phyloP scores from a whole-genome alignment of 1,284 basidiomycete genomes.

The Ceraceosorus bombacis region DNA sequence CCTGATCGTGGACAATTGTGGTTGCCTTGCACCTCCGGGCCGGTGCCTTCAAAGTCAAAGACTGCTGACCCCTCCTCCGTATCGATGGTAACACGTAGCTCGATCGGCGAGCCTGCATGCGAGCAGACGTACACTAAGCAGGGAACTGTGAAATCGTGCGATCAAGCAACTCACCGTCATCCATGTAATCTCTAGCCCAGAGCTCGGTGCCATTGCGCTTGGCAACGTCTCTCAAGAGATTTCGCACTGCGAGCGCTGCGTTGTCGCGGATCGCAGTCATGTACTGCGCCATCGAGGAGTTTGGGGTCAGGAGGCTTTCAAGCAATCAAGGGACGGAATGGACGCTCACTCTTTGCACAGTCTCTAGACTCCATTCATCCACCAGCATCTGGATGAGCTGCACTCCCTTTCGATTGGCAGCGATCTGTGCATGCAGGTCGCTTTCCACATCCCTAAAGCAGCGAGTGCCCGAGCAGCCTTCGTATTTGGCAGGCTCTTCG shows the following conservation, averaged over 20 bases:
- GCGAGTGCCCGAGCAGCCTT: conserved; percentile 48
- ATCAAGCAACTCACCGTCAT: conserved; percentile 20
- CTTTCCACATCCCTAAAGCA: conserved; percentile 74
- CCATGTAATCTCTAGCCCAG: conserved; percentile 58
- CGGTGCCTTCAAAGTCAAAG: conserved; percentile 77
- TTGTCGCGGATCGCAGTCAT: conserved; percentile 65
- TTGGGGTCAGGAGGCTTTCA: not conserved
- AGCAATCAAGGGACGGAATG: not conserved
- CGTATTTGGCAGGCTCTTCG: conserved; percentile 72
- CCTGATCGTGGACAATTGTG: conserved; percentile 61
- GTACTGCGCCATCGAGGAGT: conserved; percentile 14
- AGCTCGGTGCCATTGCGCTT: conserved; percentile 60
- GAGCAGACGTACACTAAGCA: not conserved
- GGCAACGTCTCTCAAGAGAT: conserved; percentile 70
- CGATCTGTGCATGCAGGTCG: conserved; percentile 90
- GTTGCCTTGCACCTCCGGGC: conserved; percentile 80
- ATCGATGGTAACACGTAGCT: conserved; percentile 72
- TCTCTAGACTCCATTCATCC: conserved; percentile 73
- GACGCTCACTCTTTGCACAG: conserved; percentile 59
- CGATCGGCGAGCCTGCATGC: conserved; percentile 57
- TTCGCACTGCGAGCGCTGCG: conserved; percentile 79
- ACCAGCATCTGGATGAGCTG: conserved; percentile 57
- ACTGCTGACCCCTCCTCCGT: conserved; percentile 67
- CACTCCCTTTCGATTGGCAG: conserved; percentile 86
- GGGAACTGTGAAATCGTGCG: not conserved